Conservation (phyloP, 2,329 filamentous ascomycete species). For the Fusarium miscanthi region DNA sequence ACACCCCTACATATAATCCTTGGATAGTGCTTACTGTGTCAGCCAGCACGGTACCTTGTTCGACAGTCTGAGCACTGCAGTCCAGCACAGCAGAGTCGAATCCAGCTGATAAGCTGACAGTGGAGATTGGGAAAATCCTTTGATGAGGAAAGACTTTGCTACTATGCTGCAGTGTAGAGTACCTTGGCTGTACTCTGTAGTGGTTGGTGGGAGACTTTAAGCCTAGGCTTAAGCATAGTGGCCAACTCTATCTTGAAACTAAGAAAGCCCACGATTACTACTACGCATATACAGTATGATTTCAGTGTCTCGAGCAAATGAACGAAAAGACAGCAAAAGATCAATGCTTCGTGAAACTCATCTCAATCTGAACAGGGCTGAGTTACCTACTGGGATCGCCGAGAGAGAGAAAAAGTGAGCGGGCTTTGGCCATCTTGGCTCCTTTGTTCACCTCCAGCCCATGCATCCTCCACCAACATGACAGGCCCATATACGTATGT, state of each 20-base stretch:
- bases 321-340: neutral
- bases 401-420: neutral
- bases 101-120: conserved; percentile 28
- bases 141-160: neutral
- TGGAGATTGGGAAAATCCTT: conserved; percentile 8
- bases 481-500: conserved; percentile 21
- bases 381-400: conserved; percentile 6
- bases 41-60: neutral
- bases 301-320: neutral
- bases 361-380: conserved; percentile 1
- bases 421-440: conserved; percentile 10
- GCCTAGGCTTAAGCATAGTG: conserved; percentile 27
- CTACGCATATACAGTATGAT: neutral
- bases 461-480: conserved; percentile 25
- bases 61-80: neutral
- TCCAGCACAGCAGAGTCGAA: neutral
- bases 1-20: conserved; percentile 2
- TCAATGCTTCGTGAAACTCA: neutral
- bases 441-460: conserved; percentile 32
- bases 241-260: conserved; percentile 18
- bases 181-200: neutral
- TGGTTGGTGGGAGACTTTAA: neutral
- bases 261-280: neutral
- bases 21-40: conserved; percentile 31
- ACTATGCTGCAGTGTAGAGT: neutral